phyloP scores from a whole-genome alignment of 352 stramenopile genomes.

The Phytopythium chamaehyphon region DNA sequence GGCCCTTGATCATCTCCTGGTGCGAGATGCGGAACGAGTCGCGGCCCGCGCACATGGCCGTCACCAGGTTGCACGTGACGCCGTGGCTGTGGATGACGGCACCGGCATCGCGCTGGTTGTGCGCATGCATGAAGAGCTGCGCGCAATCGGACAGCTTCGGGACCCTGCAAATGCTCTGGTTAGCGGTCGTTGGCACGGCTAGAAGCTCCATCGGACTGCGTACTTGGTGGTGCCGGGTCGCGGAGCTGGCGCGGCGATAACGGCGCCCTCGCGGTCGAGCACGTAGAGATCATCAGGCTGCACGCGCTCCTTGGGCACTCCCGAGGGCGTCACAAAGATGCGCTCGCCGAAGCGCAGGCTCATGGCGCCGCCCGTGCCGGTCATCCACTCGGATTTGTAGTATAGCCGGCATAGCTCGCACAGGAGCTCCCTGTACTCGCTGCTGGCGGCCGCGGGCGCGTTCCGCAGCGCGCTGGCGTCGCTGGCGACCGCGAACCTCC shows the following conservation, averaged over 20 bases:
- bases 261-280: conserved; percentile 80
- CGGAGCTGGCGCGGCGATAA: conserved; percentile 59
- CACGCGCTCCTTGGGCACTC: conserved; percentile 96
- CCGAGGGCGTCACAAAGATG: conserved; percentile 95
- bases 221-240: conserved; percentile 38
- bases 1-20: conserved; percentile 97
- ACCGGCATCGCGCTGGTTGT: conserved; percentile 74
- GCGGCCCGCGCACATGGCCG: conserved; percentile 83
- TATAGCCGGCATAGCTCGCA: conserved; percentile 75
- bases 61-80: conserved; percentile 86
- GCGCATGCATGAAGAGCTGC: conserved; percentile 93
- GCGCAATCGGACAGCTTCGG: conserved; percentile 92
- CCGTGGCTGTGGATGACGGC: conserved; percentile 81
- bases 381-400: conserved; percentile 90
- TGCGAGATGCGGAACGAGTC: conserved; percentile 90
- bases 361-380: conserved; percentile 93
- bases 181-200: background rate
- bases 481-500: conserved; percentile 33
- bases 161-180: conserved; percentile 13
- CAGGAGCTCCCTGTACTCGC: conserved; percentile 50
- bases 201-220: background rate
- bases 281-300: conserved; percentile 94
- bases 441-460: conserved; percentile 22
- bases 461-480: conserved; percentile 40
- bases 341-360: conserved; percentile 90